A percentile compares a stretch with the other conserved stretches of the same genome.
Conservation (phyloP, 768 basidiomycete species). For the Tylopilus sp. region DNA sequence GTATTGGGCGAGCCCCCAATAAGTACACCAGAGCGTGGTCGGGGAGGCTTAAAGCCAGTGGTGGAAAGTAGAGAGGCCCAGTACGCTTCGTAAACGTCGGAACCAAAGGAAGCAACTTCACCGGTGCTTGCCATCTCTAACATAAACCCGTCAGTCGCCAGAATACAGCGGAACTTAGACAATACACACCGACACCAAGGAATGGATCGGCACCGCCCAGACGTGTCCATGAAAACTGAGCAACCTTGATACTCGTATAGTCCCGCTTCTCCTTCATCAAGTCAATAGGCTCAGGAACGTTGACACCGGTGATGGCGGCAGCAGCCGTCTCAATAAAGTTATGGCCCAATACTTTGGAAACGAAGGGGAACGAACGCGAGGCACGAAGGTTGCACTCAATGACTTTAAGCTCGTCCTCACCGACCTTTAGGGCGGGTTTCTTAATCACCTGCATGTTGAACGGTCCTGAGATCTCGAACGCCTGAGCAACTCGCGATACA, state of each 20-base stretch:
- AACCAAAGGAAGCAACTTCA: constrained; percentile 94
- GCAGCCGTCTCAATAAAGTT: constrained; percentile 97
- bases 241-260: constrained; percentile 95
- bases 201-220: constrained; percentile 95
- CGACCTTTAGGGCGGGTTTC: constrained; percentile 52
- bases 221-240: constrained; percentile 98
- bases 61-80: constrained; percentile 94
- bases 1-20: constrained; percentile 87
- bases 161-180: not conserved
- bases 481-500: constrained; percentile 90
- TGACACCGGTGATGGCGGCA: constrained; percentile 76
- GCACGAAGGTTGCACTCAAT: constrained; percentile 99
- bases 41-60: constrained; percentile 92
- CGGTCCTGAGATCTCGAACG: constrained; percentile 96
- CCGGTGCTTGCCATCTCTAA: constrained; percentile 98
- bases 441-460: constrained; percentile 99
- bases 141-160: not conserved
- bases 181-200: constrained; percentile 83
- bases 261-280: constrained; percentile 86
- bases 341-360: constrained; percentile 94
- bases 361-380: constrained; percentile 98
- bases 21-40: constrained; percentile 79
- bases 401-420: constrained; percentile 80
- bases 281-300: constrained; percentile 90
- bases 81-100: constrained; percentile 92